A percentile compares a stretch with the other conserved stretches of the same genome.
Evolutionary conservation across 2,329 filamentous ascomycete species (phyloP).

Genomic region (Colletotrichum incanum): DNA sequence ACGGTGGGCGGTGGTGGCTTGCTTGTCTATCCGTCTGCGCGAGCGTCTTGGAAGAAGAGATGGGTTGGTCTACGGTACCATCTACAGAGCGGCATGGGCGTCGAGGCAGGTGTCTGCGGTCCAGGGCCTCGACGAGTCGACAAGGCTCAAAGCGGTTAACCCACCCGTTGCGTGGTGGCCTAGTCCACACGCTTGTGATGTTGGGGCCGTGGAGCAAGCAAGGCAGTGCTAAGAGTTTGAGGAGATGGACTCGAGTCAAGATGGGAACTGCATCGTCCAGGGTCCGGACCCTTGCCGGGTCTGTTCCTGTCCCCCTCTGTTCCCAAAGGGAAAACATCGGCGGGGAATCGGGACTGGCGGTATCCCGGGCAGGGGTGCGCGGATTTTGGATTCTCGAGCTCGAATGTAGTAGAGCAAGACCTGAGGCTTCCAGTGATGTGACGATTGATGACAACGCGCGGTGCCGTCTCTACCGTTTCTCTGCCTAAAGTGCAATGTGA

Average conservation of each 20-base stretch:
- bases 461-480: not conserved
- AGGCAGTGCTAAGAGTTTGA: slow-evolving; percentile 34
- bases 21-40: slow-evolving; percentile 8
- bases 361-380: slow-evolving; percentile 25
- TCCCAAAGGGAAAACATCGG: slow-evolving; percentile 34
- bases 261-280: slow-evolving; percentile 13
- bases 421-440: not conserved
- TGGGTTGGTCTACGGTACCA: not conserved
- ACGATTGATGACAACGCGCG: slow-evolving; percentile 5
- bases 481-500: not conserved
- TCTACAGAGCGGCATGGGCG: not conserved
- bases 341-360: slow-evolving; percentile 31
- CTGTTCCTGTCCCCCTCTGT: slow-evolving; percentile 33
- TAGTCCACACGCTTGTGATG: slow-evolving; percentile 34
- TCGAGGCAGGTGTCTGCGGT: not conserved
- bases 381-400: not conserved
- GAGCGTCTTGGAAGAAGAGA: not conserved
- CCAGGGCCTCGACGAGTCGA: slow-evolving; percentile 29
- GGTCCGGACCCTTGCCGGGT: slow-evolving; percentile 23
- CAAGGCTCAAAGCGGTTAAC: slow-evolving; percentile 19
- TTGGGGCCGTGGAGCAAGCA: slow-evolving; percentile 33
- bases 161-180: slow-evolving; percentile 26
- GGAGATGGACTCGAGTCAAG: slow-evolving; percentile 38
- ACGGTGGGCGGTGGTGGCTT: slow-evolving; percentile 9
- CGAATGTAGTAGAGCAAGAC: not conserved